phyloP scores from a whole-genome alignment of 2,329 filamentous ascomycete genomes.

The Trichophyton schoenleinii region DNA sequence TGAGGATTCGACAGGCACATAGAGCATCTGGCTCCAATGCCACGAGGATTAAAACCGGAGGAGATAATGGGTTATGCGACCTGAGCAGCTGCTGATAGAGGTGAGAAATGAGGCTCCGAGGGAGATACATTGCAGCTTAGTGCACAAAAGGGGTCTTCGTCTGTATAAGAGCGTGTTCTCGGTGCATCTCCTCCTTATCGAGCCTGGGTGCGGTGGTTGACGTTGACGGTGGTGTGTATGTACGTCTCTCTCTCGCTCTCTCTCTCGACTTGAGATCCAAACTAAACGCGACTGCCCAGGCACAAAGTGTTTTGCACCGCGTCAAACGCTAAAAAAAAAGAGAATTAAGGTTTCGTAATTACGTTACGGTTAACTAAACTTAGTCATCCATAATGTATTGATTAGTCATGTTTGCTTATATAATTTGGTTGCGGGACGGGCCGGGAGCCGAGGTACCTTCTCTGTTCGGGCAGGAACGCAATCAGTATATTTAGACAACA shows the following conservation, averaged over 20 bases:
- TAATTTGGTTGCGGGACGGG: neutral
- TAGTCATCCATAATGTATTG: neutral
- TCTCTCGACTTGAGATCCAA: neutral
- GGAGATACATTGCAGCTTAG: constrained; percentile 67
- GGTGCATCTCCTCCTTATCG: neutral
- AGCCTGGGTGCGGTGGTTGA: neutral
- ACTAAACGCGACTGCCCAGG: constrained; percentile 2
- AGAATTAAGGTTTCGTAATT: neutral
- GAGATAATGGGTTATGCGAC: constrained; percentile 77
- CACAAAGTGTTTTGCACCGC: neutral
- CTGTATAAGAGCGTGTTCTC: neutral
- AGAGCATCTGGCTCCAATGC: constrained; percentile 91
- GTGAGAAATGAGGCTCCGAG: constrained; percentile 74
- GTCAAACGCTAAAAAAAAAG: neutral
- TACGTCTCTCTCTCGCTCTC: too few species aligned
- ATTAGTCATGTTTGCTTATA: neutral
- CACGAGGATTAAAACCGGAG: constrained; percentile 81
- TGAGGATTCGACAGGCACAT: constrained; percentile 89
- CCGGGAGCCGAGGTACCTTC: neutral
- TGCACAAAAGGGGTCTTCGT: neutral
- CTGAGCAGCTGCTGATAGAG: constrained; percentile 81
- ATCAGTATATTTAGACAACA: too few species aligned
- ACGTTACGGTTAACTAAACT: neutral
- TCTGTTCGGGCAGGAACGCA: too few species aligned
- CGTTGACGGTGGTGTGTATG: neutral